A percentile compares a stretch with the other conserved stretches of the same genome.
Conservation (phyloP, 2,329 filamentous ascomycete genomes). For the Trichophyton verrucosum region DNA sequence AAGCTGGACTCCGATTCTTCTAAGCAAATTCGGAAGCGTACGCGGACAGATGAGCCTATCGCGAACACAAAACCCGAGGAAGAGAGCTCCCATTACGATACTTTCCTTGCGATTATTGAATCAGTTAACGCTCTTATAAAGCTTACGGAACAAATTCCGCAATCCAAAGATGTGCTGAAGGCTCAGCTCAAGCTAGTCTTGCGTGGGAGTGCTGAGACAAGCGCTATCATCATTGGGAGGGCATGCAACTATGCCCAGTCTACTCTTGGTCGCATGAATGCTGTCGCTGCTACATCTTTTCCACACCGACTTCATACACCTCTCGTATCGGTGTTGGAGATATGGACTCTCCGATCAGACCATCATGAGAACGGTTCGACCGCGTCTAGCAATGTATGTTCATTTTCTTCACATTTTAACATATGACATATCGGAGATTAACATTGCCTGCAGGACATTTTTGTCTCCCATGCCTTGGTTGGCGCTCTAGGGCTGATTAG, state of each 20-base stretch:
- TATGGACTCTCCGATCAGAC: slow-evolving; percentile 29
- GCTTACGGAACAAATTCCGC: slow-evolving; percentile 4
- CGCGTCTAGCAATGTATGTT: slow-evolving; percentile 24
- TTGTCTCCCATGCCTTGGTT: slow-evolving; percentile 23
- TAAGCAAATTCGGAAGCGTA: slow-evolving; percentile 27
- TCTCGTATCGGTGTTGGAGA: slow-evolving; percentile 23
- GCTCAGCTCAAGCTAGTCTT: slow-evolving; percentile 30
- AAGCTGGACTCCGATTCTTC: slow-evolving; percentile 13
- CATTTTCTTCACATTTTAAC: not conserved
- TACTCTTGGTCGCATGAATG: not conserved
- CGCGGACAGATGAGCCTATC: slow-evolving; percentile 17
- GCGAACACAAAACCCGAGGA: not conserved
- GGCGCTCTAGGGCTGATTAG: slow-evolving; percentile 16
- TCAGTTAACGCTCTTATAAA: slow-evolving; percentile 7
- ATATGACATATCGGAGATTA: not conserved
- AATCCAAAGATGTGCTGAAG: slow-evolving; percentile 19
- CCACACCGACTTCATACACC: slow-evolving; percentile 23
- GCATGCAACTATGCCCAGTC: not conserved
- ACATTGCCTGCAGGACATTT: slow-evolving; percentile 4
- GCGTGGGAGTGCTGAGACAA: slow-evolving; percentile 24
- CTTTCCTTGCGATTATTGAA: slow-evolving; percentile 8
- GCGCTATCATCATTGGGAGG: slow-evolving; percentile 22
- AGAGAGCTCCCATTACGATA: not conserved
- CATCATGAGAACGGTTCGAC: slow-evolving; percentile 24
- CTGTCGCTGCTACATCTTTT: not conserved